phyloP scores from a whole-genome alignment of 345 rosid genomes.

The Corchorus olitorius region DNA sequence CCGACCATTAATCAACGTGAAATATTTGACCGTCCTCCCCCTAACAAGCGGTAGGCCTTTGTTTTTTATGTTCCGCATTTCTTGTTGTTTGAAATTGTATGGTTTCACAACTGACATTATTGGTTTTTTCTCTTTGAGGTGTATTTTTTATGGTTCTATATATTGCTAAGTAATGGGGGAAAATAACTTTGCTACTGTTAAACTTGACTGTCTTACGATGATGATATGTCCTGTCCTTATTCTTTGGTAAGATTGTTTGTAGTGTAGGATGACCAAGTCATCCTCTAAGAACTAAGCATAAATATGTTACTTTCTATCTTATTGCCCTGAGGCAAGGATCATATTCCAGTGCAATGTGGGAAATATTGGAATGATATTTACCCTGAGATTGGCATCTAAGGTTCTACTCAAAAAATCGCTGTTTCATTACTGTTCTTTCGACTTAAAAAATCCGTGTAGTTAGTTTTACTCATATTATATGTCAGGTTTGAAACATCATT shows the following conservation, averaged over 20 bases:
- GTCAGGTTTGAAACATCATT: not conserved
- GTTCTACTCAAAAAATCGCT: not conserved
- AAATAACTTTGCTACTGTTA: not conserved
- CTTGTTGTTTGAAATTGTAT: not conserved
- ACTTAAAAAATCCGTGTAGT: not conserved
- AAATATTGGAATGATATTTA: not conserved
- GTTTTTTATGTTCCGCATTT: conserved; percentile 15
- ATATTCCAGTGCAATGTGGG: not conserved
- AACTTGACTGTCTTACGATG: not conserved
- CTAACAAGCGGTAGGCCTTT: conserved; percentile 58
- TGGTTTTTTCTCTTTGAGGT: not conserved
- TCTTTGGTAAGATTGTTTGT: not conserved
- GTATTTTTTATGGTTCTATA: not conserved
- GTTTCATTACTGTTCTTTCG: not conserved
- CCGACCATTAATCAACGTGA: conserved; percentile 85
- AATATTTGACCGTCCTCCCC: conserved; percentile 85
- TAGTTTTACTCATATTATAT: not conserved
- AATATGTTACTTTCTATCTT: not conserved
- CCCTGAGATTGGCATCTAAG: not conserved
- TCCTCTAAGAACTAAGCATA: conserved; percentile 13
- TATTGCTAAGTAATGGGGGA: not conserved
- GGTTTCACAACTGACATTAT: not conserved
- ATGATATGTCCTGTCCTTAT: not conserved
- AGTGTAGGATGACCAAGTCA: not conserved
- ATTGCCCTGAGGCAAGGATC: not conserved